Percentiles rank a stretch among this genome's conserved stretches.
Conservation (phyloP, 1,284 basidiomycete genomes). For the Apiotrichum gamsii region DNA sequence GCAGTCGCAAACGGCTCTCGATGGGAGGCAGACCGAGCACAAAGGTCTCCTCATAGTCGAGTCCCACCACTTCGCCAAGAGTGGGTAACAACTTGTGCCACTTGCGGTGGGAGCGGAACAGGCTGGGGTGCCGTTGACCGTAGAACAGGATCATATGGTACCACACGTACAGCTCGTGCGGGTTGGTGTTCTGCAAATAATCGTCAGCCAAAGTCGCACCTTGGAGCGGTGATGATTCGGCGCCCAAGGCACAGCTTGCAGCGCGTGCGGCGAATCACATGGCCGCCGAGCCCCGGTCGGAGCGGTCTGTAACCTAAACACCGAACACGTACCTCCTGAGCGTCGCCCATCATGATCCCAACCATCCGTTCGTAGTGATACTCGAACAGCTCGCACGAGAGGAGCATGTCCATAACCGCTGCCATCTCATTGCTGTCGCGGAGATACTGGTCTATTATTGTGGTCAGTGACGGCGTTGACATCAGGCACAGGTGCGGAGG, state of each 20-base stretch:
- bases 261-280: not conserved
- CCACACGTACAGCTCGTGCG: constrained; percentile 72
- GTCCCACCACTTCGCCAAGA: constrained; percentile 55
- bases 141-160: constrained; percentile 71
- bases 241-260: too few species aligned
- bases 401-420: constrained; percentile 65
- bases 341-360: constrained; percentile 62
- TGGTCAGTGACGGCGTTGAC: not conserved
- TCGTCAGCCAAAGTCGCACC: not conserved
- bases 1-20: constrained; percentile 66
- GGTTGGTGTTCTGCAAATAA: constrained; percentile 66
- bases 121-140: constrained; percentile 61
- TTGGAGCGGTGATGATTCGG: too few species aligned
- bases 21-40: constrained; percentile 54
- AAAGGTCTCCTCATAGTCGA: constrained; percentile 43
- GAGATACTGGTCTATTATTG: constrained; percentile 77
- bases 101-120: constrained; percentile 69
- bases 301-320: not conserved
- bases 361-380: constrained; percentile 87
- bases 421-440: constrained; percentile 71
- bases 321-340: constrained; percentile 56
- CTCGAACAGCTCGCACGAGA: constrained; percentile 74
- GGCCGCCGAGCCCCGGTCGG: not conserved
- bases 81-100: constrained; percentile 76
- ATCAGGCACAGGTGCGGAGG: too few species aligned